Conservation (phyloP, 2,329 filamentous ascomycete species). For the Alternaria solani region DNA sequence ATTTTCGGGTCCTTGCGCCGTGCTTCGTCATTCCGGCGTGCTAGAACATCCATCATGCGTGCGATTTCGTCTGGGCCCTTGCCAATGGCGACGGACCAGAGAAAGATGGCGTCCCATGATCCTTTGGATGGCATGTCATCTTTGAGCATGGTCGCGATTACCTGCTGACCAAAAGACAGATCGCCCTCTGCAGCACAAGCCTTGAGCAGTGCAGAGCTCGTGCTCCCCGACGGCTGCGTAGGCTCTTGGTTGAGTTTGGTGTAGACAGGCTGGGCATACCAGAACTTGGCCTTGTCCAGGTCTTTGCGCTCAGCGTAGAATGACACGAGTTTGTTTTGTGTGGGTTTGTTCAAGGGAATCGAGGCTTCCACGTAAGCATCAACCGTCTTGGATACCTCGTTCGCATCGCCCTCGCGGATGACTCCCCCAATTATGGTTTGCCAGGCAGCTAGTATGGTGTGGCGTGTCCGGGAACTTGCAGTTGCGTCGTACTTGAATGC, state of each 20-base stretch:
- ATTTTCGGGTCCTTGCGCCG: slow-evolving; percentile 41
- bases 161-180: slow-evolving; percentile 53
- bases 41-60: slow-evolving; percentile 75
- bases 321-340: slow-evolving; percentile 62
- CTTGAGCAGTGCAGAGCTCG: slow-evolving; percentile 65
- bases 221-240: slow-evolving; percentile 30
- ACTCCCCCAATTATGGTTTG: slow-evolving; percentile 66
- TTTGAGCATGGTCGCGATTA: slow-evolving; percentile 48
- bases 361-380: slow-evolving; percentile 58
- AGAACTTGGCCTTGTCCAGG: slow-evolving; percentile 68
- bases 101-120: slow-evolving; percentile 75
- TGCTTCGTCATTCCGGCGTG: slow-evolving; percentile 58
- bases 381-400: slow-evolving; percentile 65
- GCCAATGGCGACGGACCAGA: slow-evolving; percentile 77
- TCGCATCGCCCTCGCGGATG: slow-evolving; percentile 65
- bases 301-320: slow-evolving; percentile 69
- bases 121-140: slow-evolving; percentile 53
- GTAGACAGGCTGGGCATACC: slow-evolving; percentile 68
- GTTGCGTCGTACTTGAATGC: slow-evolving; percentile 21
- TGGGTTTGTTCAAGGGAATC: slow-evolving; percentile 48
- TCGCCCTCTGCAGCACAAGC: slow-evolving; percentile 60
- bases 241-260: slow-evolving; percentile 20
- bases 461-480: slow-evolving; percentile 2
- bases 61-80: slow-evolving; percentile 76
- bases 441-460: slow-evolving; percentile 29